Evolutionary conservation across 108 stramenopile species (phyloP), one percentile per base, ranked within the genome.

Genomic region (Chaetoceros tenuissimus): DNA sequence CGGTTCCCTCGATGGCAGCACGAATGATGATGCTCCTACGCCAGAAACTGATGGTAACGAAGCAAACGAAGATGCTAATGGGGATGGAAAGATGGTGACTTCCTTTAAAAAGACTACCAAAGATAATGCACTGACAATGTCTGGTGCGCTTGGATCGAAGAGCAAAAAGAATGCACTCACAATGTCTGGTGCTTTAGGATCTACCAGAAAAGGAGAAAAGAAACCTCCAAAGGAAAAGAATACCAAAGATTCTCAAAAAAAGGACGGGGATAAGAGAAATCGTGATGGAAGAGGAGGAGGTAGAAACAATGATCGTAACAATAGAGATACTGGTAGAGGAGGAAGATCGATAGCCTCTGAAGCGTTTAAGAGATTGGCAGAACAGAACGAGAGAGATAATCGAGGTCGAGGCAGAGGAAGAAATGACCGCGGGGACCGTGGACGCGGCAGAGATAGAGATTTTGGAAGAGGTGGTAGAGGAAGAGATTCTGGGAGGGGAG

Each of bases 171-270:
- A 89, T 65, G 84, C 89, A 5, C 56, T 91, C 47, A 73, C 81
- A 46, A 75, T 72, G 67, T 78, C 85, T 1, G 89, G 89, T 28
- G 89, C 89, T 0, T 59, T 91, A 51, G 89, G 85, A n/a, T 68
- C 82, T 1, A 74, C 85, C 7, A 71, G 89, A 0, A 63, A 83
- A 57, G 70, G 81, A 13, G 72, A 57, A 31, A 55, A 45, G 8
- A 56, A 28, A n/a, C 56, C 50, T 18, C 17, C 46, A 26, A 64
- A 59, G 31, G 30, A 59, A 45, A 17, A 48, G 3, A 49, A 48
- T 22, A 19, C 18, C 3, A 56, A 44, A 25, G 25, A 18, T 3
- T 13, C 21, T 29, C 69, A 64, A 31, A 60, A 26, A 34, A 63
- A 58, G n/a, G 17, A 31, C 40, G 61, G 66, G 31, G 40, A 59